Evolutionary conservation across 306 rosid genomes (phyloP), one percentile per base, ranked within the genome.

Genomic region (Canavalia ensiformis): DNA sequence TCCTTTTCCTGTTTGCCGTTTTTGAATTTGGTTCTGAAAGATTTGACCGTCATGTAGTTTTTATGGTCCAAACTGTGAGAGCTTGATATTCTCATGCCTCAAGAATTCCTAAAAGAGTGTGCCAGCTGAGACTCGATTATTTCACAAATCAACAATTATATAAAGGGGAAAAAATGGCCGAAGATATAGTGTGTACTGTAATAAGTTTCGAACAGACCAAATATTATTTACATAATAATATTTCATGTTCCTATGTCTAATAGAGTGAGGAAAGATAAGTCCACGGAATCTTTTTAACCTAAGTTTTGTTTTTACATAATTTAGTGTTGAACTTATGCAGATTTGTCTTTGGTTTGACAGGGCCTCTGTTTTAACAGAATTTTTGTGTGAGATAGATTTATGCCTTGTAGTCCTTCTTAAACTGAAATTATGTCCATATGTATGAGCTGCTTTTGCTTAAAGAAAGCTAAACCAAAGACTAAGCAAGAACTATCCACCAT

Each of bases 361-460:
- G 81, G 60, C 44, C 34, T 67, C 34, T 51, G 50, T 33, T 18
- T 47, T 47, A 45, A 54, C 45, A 44, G 75, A 4, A 9, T 12
- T 18, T 18, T 18, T 56, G 69, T 71, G 79, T 59, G 45, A 46
- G 58, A 34, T 9, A 18, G 66, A 76, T 51, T 76, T 12, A 35
- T 30, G 0, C 75, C 73, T 2, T 25, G 39, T 37, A 44, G 44
- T 74, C 29, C 80, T 72, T 68, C 80, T 72, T 68, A 0, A 41
- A 41, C 35, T 34, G 49, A 51, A 9, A 69, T 51, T 54, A 86
- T 80, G 83, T 47, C 56, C n/a, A 44, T 70, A 74, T 39, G 74
- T 50, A 76, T 81, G 83, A 75, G 82, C 8, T 92, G 92, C 34
- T 86, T 89, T 82, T 74, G 87, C 85, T 72, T 75, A 13, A 87